A percentile compares a stretch with the other conserved stretches of the same genome.
phyloP scores from a whole-genome alignment of 768 basidiomycete genomes.

The Inosperma sp. region DNA sequence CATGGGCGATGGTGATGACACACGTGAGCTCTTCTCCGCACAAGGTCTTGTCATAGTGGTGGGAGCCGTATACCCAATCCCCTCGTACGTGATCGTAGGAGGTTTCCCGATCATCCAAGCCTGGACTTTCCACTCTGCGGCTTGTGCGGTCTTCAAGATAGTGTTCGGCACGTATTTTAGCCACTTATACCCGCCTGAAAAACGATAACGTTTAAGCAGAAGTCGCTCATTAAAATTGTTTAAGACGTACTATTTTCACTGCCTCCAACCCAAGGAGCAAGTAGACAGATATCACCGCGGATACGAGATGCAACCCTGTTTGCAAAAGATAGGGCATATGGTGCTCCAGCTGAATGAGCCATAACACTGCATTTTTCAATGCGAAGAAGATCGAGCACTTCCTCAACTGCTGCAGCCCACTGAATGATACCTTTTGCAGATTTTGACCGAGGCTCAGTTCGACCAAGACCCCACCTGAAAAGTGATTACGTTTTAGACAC shows the following conservation, averaged over 20 bases:
- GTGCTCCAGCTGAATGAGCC: conserved; percentile 94
- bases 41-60: conserved; percentile 21
- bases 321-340: conserved; percentile 88
- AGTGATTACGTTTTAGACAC: no score
- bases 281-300: conserved; percentile 76
- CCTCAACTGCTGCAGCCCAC: conserved; percentile 88
- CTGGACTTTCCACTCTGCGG: conserved; percentile 95
- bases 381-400: conserved; percentile 76
- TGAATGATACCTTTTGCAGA: conserved; percentile 77
- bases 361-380: conserved; percentile 82
- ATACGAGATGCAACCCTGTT: conserved; percentile 71
- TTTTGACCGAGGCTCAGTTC: conserved; percentile 68
- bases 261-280: conserved; percentile 96
- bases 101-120: conserved; percentile 98
- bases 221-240: conserved; percentile 4
- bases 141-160: conserved; percentile 90
- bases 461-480: conserved; percentile 85
- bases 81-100: conserved; percentile 76
- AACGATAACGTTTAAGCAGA: conserved; percentile 10
- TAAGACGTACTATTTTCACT: conserved; percentile 72
- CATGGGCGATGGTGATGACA: conserved; percentile 30
- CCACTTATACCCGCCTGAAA: conserved; percentile 84
- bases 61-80: conserved; percentile 74
- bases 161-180: conserved; percentile 93
- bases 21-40: no score